Base-by-base conservation (phyloP, 768 basidiomycete species). In the Floccularia luteovirens region DNA sequence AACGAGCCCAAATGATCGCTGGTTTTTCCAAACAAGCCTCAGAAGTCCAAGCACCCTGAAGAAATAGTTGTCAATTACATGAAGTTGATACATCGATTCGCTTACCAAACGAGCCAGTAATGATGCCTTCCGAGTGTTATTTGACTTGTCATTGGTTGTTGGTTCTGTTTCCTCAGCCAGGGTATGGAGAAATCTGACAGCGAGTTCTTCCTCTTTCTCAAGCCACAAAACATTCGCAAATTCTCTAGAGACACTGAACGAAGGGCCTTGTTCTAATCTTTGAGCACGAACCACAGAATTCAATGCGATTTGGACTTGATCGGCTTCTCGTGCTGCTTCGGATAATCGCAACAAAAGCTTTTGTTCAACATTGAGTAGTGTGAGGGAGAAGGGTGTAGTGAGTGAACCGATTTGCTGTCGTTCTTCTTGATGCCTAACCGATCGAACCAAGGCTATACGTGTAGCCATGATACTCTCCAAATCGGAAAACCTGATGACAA, bases 201-300 rank as follows among this genome's bases (percentile, higher is more conserved):
- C 93, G 3, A 83, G 58, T 44, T 78, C 79, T 49, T 90, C 85
- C 54, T 99, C 94, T 31, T 77, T 79, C 44, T 89, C 83, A 7
- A 75, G 59, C 90, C 94, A 98, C 5, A 98, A 69, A 13, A 97
- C 91, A 43, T 82, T 77, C 12, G 94, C 84, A 49, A 90, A 90
- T 54, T 96, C 93, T 50, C 82, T 71, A 0, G 79, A 75, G 17
- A 86, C 76, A 21, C 72, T 67, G 3, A 75, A 66, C 12, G 61
- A 63, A 0, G 70, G 54, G 1, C 41, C 47, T 1, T 45, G 52
- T 43, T 77, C 77, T 3, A 92, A 60, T 25, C 62, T 66, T 53
- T 86, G 83, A 0, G 90, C 89, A 20, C 77, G 74, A 22, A 88
- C 68, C 25, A 93, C 68, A 3, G 92, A 80, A 52, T 94, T 98